Conservation (phyloP, 2,329 filamentous ascomycete genomes). For the Aspergillus tubingensis region DNA sequence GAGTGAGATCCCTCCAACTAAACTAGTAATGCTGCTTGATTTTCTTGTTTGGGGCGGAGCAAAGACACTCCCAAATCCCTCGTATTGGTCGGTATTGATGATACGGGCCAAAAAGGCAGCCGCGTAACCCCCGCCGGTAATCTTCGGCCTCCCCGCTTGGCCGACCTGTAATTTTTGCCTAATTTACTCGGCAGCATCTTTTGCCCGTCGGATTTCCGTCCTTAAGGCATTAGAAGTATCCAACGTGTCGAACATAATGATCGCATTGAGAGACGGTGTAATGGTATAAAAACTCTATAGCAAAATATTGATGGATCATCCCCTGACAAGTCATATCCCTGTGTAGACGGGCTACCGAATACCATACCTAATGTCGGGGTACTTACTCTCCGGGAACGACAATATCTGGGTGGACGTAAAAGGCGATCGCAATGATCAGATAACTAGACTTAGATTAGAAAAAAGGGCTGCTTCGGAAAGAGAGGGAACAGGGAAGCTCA, state of each 20-base stretch:
- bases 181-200: not conserved
- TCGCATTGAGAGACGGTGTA: too few species aligned
- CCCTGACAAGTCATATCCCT: not conserved
- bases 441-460: constrained; percentile 17
- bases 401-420: constrained; percentile 20
- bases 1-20: not conserved
- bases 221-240: not conserved
- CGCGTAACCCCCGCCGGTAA: not conserved
- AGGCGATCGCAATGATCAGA: constrained; percentile 23
- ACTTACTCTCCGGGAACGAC: not conserved
- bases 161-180: not conserved
- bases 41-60: too few species aligned
- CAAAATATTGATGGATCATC: not conserved
- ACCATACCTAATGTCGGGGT: not conserved
- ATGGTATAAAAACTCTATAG: not conserved
- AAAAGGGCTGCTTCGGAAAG: not conserved
- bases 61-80: not conserved
- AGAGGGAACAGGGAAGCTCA: constrained; percentile 9
- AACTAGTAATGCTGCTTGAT: too few species aligned
- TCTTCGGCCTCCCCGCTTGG: not conserved
- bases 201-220: not conserved
- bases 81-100: not conserved
- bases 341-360: not conserved
- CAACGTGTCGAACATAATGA: too few species aligned
- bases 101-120: not conserved